Conservation (phyloP, 768 basidiomycete genomes). For the Gloeophyllum trabeum region DNA sequence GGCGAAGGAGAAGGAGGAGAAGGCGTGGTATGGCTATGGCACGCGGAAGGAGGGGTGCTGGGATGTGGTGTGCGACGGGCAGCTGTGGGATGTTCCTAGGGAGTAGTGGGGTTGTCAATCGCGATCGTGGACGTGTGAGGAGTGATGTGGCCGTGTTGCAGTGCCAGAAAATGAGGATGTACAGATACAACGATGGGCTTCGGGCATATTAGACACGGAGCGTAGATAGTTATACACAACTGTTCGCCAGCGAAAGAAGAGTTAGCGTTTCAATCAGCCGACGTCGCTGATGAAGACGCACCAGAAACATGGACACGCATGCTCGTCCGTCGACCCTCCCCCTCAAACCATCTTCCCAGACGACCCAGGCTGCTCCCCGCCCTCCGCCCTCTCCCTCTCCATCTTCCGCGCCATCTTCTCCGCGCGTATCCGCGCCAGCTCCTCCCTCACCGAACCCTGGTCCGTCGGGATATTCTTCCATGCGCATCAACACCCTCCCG, state of each 20-base stretch:
- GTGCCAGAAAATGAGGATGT: not conserved
- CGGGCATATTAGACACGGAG: not conserved
- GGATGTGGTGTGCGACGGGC: not conserved
- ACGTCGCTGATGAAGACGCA: too few relatives aligned
- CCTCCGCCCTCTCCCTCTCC: slow-evolving; percentile 30
- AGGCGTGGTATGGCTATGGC: too few relatives aligned
- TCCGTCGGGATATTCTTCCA: slow-evolving; percentile 61
- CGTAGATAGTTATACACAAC: too few relatives aligned
- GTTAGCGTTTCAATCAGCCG: too few relatives aligned
- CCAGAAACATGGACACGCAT: too few relatives aligned
- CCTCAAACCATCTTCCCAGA: slow-evolving; percentile 14
- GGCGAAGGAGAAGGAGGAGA: not conserved
- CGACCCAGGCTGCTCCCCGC: slow-evolving; percentile 15
- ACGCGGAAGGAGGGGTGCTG: too few relatives aligned
- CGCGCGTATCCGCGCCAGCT: slow-evolving; percentile 61
- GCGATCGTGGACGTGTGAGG: not conserved
- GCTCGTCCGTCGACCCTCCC: too few relatives aligned
- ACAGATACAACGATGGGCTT: not conserved
- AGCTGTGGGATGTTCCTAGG: not conserved
- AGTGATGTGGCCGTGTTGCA: not conserved
- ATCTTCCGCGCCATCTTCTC: slow-evolving; percentile 36
- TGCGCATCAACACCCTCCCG: not conserved
- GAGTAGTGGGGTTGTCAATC: not conserved
- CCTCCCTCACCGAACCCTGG: slow-evolving; percentile 51
- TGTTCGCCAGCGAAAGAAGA: too few relatives aligned